A percentile compares a stretch with the other conserved stretches of the same genome.
These are phyloP conservation scores for Neltuma alba DNA, from an alignment of 306 rosid species.

Conservation along the genomic window DNA sequence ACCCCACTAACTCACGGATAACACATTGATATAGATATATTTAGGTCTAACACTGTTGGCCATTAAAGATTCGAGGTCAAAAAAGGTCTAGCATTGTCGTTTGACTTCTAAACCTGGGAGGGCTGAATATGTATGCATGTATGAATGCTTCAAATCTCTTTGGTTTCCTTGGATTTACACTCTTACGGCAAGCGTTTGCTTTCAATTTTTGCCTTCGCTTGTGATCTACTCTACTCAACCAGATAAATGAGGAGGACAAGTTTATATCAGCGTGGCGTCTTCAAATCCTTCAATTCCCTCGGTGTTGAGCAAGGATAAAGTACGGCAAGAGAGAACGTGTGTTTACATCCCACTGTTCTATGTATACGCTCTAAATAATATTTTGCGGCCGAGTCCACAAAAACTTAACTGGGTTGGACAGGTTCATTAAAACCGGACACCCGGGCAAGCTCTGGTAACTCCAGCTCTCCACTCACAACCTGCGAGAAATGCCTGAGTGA, in stretches of 20 bases:
- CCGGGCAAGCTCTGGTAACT: conserved; percentile 68
- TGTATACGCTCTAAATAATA: conserved; percentile 34
- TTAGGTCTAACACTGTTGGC: too few species aligned
- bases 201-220: not conserved
- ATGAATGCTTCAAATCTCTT: not conserved
- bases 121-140: not conserved
- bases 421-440: conserved; percentile 59
- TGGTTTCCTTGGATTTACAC: not conserved
- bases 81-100: not conserved
- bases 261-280: not conserved
- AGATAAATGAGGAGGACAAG: not conserved
- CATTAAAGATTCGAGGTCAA: too few species aligned
- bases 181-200: not conserved
- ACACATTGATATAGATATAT: too few species aligned
- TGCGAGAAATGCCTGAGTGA: conserved; percentile 37
- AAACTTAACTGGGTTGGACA: conserved; percentile 45
- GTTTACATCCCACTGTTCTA: conserved; percentile 29
- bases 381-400: not conserved
- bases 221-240: not conserved
- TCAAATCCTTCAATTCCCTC: not conserved
- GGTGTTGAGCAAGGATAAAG: not conserved
- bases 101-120: not conserved
- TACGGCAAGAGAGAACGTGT: not conserved
- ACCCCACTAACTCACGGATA: too few species aligned
- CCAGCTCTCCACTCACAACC: conserved; percentile 75